Evolutionary conservation across 345 rosid genomes (phyloP).

Genomic region (Arabidopsis suecica): DNA sequence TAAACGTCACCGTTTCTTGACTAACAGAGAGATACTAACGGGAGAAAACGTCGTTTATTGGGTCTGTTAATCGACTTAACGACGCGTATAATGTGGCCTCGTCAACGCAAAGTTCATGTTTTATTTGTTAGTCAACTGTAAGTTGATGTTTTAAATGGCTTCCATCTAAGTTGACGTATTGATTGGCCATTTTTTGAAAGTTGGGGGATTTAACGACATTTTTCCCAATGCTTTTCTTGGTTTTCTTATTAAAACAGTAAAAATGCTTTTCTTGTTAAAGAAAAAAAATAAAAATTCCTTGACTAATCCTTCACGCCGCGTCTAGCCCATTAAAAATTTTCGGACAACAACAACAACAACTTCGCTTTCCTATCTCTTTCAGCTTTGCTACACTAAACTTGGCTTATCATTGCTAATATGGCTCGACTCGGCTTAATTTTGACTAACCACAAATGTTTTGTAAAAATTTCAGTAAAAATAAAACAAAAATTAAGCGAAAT

Average conservation of each 20-base stretch:
- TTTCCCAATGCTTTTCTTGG: constrained; percentile 44
- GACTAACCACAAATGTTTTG: constrained; percentile 21
- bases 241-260: not conserved
- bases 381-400: constrained; percentile 3
- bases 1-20: too few relatives aligned
- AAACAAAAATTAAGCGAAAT: not conserved
- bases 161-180: too few relatives aligned
- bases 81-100: too few relatives aligned
- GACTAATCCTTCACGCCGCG: constrained; percentile 52
- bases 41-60: too few relatives aligned
- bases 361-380: constrained; percentile 40
- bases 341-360: constrained; percentile 18
- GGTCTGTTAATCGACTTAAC: too few relatives aligned
- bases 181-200: too few relatives aligned
- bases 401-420: not conserved
- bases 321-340: constrained; percentile 36
- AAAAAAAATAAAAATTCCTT: constrained; percentile 32
- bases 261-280: constrained; percentile 29
- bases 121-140: too few relatives aligned
- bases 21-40: too few relatives aligned
- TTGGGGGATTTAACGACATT: too few relatives aligned
- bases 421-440: constrained; percentile 14
- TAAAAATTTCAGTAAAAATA: too few relatives aligned
- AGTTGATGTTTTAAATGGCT: too few relatives aligned
- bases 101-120: too few relatives aligned